Conservation (phyloP, 2,329 filamentous ascomycete species). For the Sporothrix protearum region DNA sequence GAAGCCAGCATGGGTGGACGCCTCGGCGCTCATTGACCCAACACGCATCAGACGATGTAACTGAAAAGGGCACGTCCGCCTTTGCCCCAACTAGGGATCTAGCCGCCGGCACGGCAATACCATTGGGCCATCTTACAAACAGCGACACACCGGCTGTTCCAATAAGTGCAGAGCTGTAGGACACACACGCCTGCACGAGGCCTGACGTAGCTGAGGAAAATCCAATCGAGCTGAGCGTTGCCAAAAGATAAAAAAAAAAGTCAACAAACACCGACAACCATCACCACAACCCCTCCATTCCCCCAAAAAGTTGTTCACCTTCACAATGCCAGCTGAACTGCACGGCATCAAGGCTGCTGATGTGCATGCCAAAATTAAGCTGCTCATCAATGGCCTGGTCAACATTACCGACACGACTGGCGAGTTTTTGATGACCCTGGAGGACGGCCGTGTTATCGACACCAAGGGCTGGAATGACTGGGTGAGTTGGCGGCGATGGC, state of each 20-base stretch:
- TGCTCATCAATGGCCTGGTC: slow-evolving; percentile 69
- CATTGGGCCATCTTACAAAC: not conserved
- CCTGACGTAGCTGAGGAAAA: not conserved
- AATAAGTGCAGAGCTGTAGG: not conserved
- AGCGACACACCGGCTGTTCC: not conserved
- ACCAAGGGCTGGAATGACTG: slow-evolving; percentile 82
- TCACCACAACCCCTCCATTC: no score
- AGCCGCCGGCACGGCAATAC: not conserved
- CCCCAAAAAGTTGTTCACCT: not conserved
- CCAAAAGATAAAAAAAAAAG: not conserved
- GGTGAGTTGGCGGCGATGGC: slow-evolving; percentile 33
- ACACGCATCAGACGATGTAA: not conserved
- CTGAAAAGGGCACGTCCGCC: slow-evolving; percentile 8
- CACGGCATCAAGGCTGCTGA: slow-evolving; percentile 47
- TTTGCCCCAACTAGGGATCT: not conserved
- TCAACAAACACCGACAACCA: not conserved
- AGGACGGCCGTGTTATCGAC: slow-evolving; percentile 73
- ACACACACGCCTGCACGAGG: not conserved
- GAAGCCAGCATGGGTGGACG: not conserved
- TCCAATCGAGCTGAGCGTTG: not conserved
- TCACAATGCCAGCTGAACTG: slow-evolving; percentile 42
- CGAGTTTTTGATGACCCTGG: slow-evolving; percentile 66
- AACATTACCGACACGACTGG: slow-evolving; percentile 74
- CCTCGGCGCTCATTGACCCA: slow-evolving; percentile 11
- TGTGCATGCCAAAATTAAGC: slow-evolving; percentile 55